Percentiles rank a stretch among this genome's conserved stretches.
Evolutionary conservation across 1,284 basidiomycete species (phyloP).

Genomic region (Tilletiopsis washingtonensis): DNA sequence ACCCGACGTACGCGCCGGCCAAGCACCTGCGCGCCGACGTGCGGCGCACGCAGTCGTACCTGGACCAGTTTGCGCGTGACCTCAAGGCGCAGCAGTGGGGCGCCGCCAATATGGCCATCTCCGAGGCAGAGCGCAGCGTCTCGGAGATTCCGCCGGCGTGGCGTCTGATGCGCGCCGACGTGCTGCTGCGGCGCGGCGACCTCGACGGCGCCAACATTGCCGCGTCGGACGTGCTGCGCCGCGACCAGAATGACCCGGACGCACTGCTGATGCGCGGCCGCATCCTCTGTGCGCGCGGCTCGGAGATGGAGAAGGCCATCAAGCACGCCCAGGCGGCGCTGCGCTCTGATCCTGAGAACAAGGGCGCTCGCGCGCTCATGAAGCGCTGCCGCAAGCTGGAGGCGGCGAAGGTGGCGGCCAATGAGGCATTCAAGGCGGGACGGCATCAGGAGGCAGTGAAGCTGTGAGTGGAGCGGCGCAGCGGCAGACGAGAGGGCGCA

Average conservation of each 20-base stretch:
- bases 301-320: conserved; percentile 61
- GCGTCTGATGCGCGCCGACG: conserved; percentile 21
- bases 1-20: conserved; percentile 1
- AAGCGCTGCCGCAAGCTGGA: conserved; percentile 72
- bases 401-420: conserved; percentile 74
- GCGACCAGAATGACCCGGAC: conserved; percentile 67
- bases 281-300: conserved; percentile 64
- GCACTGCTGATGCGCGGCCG: conserved; percentile 70
- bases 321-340: conserved; percentile 68
- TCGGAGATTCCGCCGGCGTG: conserved; percentile 21
- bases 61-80: conserved; percentile 56
- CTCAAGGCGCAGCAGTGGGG: conserved; percentile 56
- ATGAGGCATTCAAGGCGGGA: conserved; percentile 63
- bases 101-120: conserved; percentile 30
- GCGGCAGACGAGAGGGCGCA: not conserved
- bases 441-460: conserved; percentile 58
- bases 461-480: not conserved
- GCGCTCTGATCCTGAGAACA: conserved; percentile 69
- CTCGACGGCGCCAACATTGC: conserved; percentile 30
- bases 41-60: conserved; percentile 23
- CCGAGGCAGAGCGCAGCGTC: conserved; percentile 31
- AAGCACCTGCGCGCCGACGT: conserved; percentile 21
- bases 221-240: conserved; percentile 64
- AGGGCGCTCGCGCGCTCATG: conserved; percentile 62
- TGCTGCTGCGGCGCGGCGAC: conserved; percentile 29